These are phyloP conservation scores for Aspergillus chevalieri DNA, from an alignment of 2,329 filamentous ascomycete species.

Conservation along the genomic window DNA sequence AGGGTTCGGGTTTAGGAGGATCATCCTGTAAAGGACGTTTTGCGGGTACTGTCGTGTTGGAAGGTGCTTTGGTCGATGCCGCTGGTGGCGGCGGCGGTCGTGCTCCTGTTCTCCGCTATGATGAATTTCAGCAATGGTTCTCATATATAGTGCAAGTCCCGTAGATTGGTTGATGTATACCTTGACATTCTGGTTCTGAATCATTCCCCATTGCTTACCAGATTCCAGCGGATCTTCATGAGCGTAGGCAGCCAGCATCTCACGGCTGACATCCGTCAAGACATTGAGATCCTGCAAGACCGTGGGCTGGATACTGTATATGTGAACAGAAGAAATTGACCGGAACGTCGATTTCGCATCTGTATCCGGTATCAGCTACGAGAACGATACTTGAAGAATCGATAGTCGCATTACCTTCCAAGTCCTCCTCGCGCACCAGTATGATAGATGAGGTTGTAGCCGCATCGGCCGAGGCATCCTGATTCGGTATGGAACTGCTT, in stretches of 20 bases:
- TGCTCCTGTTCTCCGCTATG: conserved; percentile 44
- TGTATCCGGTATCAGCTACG: conserved; percentile 27
- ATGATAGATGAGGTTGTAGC: conserved; percentile 55
- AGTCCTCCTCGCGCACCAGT: conserved; percentile 64
- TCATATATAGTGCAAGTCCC: not conserved
- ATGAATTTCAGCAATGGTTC: not conserved
- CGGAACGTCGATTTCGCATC: conserved; percentile 63
- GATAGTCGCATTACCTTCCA: conserved; percentile 51
- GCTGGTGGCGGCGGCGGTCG: conserved; percentile 23
- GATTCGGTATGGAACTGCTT: conserved; percentile 58
- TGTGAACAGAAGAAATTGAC: conserved; percentile 69
- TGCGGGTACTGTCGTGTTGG: conserved; percentile 31
- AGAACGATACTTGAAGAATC: not conserved
- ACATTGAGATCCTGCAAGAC: conserved; percentile 66
- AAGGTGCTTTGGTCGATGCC: conserved; percentile 22
- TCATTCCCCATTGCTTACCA: conserved; percentile 63
- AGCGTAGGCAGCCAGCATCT: conserved; percentile 52
- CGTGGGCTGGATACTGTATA: conserved; percentile 76
- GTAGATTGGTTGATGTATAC: conserved; percentile 18
- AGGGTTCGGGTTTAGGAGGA: conserved; percentile 16
- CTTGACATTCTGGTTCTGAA: conserved; percentile 65
- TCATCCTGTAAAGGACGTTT: conserved; percentile 35
- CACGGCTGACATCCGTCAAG: conserved; percentile 63
- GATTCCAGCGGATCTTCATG: conserved; percentile 55
- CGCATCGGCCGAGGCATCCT: conserved; percentile 45